A percentile compares a stretch with the other conserved stretches of the same genome.
phyloP scores from a whole-genome alignment of 768 basidiomycete species.

The Mycena amicta region DNA sequence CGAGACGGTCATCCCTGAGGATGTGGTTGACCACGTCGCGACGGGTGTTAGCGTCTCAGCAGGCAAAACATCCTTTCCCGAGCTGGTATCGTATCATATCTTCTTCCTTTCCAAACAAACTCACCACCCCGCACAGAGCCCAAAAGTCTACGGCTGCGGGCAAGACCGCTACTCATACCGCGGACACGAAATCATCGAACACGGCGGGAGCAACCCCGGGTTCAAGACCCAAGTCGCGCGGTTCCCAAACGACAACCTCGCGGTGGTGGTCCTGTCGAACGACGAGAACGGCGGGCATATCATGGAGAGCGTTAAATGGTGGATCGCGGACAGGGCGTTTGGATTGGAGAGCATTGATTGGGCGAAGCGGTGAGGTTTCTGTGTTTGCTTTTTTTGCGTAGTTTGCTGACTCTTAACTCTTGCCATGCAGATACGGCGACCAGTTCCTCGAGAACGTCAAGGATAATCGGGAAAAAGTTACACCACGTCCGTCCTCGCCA shows the following conservation, averaged over 20 bases:
- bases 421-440: constrained; percentile 28
- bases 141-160: constrained; percentile 42
- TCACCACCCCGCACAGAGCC: constrained; percentile 30
- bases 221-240: constrained; percentile 30
- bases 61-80: constrained; percentile 39
- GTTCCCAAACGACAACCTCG: constrained; percentile 35
- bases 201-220: constrained; percentile 45
- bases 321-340: constrained; percentile 40
- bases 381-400: background rate
- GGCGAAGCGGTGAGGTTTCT: constrained; percentile 35
- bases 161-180: constrained; percentile 43
- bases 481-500: constrained; percentile 30
- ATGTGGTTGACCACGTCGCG: constrained; percentile 40
- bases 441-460: constrained; percentile 23
- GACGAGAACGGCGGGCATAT: constrained; percentile 39
- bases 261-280: constrained; percentile 42
- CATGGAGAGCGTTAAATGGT: constrained; percentile 40
- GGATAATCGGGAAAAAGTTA: constrained; percentile 21
- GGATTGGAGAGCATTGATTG: constrained; percentile 38
- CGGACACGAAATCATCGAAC: constrained; percentile 45
- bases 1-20: constrained; percentile 37
- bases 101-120: constrained; percentile 12
- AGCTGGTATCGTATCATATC: constrained; percentile 27
- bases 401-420: background rate
- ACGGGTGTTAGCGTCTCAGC: constrained; percentile 36